Base-by-base conservation (phyloP, 2,329 filamentous ascomycete species). In the Cladophialophora psammophila region DNA sequence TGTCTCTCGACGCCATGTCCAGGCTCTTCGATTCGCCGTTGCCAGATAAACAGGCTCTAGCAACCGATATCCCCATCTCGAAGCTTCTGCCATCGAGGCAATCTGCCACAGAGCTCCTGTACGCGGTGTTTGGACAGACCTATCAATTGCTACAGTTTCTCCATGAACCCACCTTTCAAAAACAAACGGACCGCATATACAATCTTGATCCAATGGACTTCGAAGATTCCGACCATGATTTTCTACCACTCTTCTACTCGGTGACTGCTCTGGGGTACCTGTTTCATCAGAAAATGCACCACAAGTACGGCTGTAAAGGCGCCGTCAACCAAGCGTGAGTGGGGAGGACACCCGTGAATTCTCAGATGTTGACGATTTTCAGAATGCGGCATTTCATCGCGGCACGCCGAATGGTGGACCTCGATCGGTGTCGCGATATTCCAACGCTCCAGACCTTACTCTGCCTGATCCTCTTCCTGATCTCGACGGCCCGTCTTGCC, bases 1-100 rank as follows among this genome's bases (percentile, higher is more conserved):
- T 50, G 18, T 50, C 45, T 26, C 45, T 50, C 10, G 54, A 56
- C 26, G 64, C 62, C 34, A 61, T 69, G 34, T 69, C 66, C 18
- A 60, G 64, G 10, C 40, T 71, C 3, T 71, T 71, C 36, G 69
- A 71, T 36, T 64, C 69, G n/a, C 67, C 67, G 32, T 60, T 69
- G 5, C 67, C 67, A 45, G 58, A 63, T 13, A 66, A 62, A 35
- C 67, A 71, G 45, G 52, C 60, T 6, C 45, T 66, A 15, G 57
- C 32, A 10, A 53, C 40, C 4, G 53, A 65, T 58, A 40, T 56
- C 9, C 55, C 64, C 18, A 52, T 68, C 35, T 42, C 48, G 5
- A 40, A 66, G 56, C 50, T 69, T 8, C 54, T 71, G 6, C 69
- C 69, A 4, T 61, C 64, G 10, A 61, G 67, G 34, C 60, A 64